phyloP scores from a whole-genome alignment of 306 rosid species.

The Sindora glabra region DNA sequence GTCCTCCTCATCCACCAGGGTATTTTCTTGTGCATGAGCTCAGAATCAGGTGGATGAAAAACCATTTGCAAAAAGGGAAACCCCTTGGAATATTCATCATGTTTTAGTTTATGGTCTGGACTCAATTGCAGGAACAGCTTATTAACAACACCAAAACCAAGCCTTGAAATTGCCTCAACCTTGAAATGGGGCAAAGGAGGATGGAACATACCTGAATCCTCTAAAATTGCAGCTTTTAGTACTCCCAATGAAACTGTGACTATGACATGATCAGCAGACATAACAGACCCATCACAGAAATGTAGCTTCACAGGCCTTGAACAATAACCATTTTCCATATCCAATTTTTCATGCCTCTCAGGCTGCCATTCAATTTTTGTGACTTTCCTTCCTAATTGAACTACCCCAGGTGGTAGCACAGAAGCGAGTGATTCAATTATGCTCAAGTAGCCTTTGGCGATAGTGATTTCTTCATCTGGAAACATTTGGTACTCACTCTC shows the following conservation, averaged over 20 bases:
- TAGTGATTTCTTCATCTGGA: constrained; percentile 82
- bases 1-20: constrained; percentile 98
- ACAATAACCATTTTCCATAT: constrained; percentile 21
- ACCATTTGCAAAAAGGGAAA: constrained; percentile 68
- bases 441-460: constrained; percentile 76
- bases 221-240: constrained; percentile 66
- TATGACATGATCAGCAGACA: constrained; percentile 80
- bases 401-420: constrained; percentile 60
- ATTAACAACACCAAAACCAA: constrained; percentile 96
- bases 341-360: constrained; percentile 1
- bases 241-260: constrained; percentile 89
- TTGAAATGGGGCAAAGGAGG: constrained; percentile 83
- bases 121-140: constrained; percentile 75
- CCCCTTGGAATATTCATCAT: constrained; percentile 18
- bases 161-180: constrained; percentile 76
- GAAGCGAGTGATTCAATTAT: constrained; percentile 64
- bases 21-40: constrained; percentile 47
- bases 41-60: constrained; percentile 60
- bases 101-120: constrained; percentile 12
- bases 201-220: constrained; percentile 53
- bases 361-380: constrained; percentile 64
- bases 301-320: constrained; percentile 73
- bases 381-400: constrained; percentile 63
- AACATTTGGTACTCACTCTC: constrained; percentile 88
- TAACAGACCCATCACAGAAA: constrained; percentile 62